Evolutionary conservation across 2,329 filamentous ascomycete species (phyloP).

Genomic region (Cladosporium sphaerospermum): DNA sequence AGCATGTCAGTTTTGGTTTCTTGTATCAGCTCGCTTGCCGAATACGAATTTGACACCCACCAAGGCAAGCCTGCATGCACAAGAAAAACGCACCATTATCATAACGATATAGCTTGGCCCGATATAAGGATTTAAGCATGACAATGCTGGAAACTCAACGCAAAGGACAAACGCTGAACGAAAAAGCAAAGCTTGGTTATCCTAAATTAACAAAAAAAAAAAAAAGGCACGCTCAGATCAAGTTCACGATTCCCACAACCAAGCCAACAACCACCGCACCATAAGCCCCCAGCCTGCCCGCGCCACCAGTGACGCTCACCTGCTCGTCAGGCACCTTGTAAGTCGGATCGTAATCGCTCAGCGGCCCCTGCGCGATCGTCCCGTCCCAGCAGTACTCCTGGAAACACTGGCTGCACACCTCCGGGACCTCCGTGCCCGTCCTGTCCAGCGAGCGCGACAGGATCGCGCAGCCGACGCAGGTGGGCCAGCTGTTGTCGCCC

Average conservation of each 20-base stretch:
- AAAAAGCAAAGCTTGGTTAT: too few species aligned
- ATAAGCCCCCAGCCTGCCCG: background rate
- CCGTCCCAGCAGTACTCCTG: slow-evolving; percentile 88
- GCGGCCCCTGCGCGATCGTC: slow-evolving; percentile 39
- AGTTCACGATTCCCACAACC: background rate
- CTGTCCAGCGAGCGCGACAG: slow-evolving; percentile 68
- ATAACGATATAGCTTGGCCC: too few species aligned
- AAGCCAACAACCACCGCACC: background rate
- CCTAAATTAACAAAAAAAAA: too few species aligned
- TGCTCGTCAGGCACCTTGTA: slow-evolving; percentile 19
- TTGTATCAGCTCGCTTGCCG: too few species aligned
- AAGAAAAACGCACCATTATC: too few species aligned
- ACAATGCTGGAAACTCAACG: background rate
- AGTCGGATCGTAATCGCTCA: slow-evolving; percentile 21
- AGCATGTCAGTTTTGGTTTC: too few species aligned
- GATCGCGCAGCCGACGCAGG: slow-evolving; percentile 83
- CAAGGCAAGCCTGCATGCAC: too few species aligned
- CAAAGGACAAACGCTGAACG: background rate
- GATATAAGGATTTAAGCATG: too few species aligned
- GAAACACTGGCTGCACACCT: slow-evolving; percentile 72
- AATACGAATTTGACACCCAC: too few species aligned
- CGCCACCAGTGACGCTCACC: slow-evolving; percentile 15
- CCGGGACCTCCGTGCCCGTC: slow-evolving; percentile 62
- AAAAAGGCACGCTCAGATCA: background rate
- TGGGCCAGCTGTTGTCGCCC: slow-evolving; percentile 60